Conservation (phyloP, 495 filamentous ascomycete genomes). For the Hypoxylon fuscum region DNA sequence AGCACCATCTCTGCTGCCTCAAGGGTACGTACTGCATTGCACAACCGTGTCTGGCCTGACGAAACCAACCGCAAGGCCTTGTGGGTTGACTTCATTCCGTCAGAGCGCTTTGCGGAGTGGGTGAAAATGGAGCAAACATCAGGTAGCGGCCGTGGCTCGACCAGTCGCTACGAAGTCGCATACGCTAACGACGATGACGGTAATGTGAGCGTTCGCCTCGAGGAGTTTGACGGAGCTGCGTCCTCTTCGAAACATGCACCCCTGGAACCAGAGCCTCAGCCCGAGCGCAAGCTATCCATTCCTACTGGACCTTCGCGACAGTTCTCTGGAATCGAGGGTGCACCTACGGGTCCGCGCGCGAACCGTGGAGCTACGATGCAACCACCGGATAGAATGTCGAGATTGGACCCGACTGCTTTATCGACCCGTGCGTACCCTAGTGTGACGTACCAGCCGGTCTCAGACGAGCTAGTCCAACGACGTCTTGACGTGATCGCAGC, state of each 20-base stretch:
- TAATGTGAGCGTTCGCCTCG: conserved; percentile 61
- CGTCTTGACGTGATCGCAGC: conserved; percentile 72
- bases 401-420: conserved; percentile 14
- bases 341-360: conserved; percentile 52
- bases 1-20: conserved; percentile 72
- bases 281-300: conserved; percentile 39
- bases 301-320: conserved; percentile 53
- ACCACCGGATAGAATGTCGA: conserved; percentile 19
- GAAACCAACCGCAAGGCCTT: conserved; percentile 85
- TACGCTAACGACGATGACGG: conserved; percentile 65
- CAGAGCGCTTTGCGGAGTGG: conserved; percentile 77
- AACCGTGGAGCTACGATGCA: conserved; percentile 26
- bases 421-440: conserved; percentile 48
- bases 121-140: conserved; percentile 71
- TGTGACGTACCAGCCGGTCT: conserved; percentile 58
- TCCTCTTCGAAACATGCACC: conserved; percentile 26
- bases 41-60: conserved; percentile 83
- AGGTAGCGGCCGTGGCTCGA: conserved; percentile 55
- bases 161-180: conserved; percentile 54
- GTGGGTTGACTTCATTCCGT: conserved; percentile 91
- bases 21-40: conserved; percentile 78
- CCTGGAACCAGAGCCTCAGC: conserved; percentile 21
- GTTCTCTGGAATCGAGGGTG: conserved; percentile 50
- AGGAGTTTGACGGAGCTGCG: conserved; percentile 47
- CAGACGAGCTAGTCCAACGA: conserved; percentile 62